Percentiles rank a stretch among this genome's conserved stretches.
phyloP scores from a whole-genome alignment of 2,329 filamentous ascomycete genomes.

The Paraphoma sp. region DNA sequence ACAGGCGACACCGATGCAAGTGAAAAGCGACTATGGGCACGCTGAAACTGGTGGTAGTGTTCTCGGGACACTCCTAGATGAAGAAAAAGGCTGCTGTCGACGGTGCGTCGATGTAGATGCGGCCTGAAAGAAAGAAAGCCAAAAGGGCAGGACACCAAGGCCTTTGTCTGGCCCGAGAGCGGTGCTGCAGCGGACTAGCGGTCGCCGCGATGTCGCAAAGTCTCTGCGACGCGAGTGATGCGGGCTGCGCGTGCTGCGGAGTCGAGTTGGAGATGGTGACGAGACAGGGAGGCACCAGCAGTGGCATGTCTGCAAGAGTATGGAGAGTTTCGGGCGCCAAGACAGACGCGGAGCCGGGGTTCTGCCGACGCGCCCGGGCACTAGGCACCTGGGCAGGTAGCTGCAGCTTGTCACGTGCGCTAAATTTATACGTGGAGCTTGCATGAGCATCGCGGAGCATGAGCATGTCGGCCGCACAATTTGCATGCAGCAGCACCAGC shows the following conservation, averaged over 20 bases:
- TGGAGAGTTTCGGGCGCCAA: conserved; percentile 16
- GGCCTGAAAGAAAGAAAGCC: conserved; percentile 17
- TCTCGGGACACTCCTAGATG: conserved; percentile 22
- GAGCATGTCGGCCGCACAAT: no score
- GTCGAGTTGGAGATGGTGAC: conserved; percentile 7
- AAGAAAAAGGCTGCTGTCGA: conserved; percentile 13
- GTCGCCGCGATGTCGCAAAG: neutral
- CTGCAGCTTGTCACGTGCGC: conserved; percentile 15
- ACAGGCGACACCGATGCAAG: conserved; percentile 16
- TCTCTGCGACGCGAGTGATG: neutral
- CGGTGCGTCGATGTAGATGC: conserved; percentile 18
- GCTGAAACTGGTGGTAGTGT: conserved; percentile 23
- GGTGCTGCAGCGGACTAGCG: conserved; percentile 1
- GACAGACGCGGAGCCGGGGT: conserved; percentile 24
- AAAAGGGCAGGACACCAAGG: conserved; percentile 1
- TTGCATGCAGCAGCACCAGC: no score
- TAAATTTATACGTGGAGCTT: conserved; percentile 29
- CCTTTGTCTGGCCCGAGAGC: conserved; percentile 5
- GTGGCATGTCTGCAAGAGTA: conserved; percentile 7
- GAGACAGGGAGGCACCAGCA: conserved; percentile 6
- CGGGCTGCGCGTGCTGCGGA: conserved; percentile 2
- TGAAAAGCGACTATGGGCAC: conserved; percentile 23
- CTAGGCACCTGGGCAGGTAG: no score
- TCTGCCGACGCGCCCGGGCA: conserved; percentile 17
- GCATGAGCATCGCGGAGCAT: neutral